Base-by-base conservation (phyloP, 495 filamentous ascomycete species). In the Astrocystis sublimbata region DNA sequence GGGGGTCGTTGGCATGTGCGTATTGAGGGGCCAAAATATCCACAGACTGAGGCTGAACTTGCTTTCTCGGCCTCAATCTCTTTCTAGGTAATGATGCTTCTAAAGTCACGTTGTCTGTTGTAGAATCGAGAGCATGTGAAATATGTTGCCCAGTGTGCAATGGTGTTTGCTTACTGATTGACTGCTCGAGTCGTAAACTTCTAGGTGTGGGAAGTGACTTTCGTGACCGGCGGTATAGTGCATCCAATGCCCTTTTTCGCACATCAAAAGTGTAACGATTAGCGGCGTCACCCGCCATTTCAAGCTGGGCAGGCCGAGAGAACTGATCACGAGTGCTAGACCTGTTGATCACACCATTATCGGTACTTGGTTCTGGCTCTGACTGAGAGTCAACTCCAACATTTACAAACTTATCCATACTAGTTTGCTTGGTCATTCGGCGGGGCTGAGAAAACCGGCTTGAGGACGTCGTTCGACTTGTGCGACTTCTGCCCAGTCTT, bases 1-100 rank as follows among this genome's bases (percentile, higher is more conserved):
- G 55, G 6, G 81, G 78, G 38, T 83, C 77, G 58, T 79, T 78
- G 5, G 79, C 80, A 26, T 81, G 79, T 36, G 69, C 65, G 63
- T 80, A 84, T 33, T 78, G 76, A 43, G 81, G 75, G 31, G 78
- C 76, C 21, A 76, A 73, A 45, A 68, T 60, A 59, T 89, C 80
- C 17, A 90, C 41, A 8, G 77, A 78, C n/a, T 66, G 78, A 26
- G 88, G 88, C 0, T 65, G 71, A 3, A 73, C 68, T 56, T 79
- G 77, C 61, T 85, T 89, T 46, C 79, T 71, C 4, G 66, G 67
- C 36, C 69, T 73, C 4, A 69, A 41, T 40, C 67, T 75, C 53
- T 50, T 61, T 58, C 62, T 60, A 66, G 26, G 38, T 43, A 64
- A 41, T 45, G 60, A 49, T 4, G 67, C 67, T 58, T 61, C 42